Percentiles rank a stretch among this genome's conserved stretches.
phyloP scores from a whole-genome alignment of 495 filamentous ascomycete genomes.

The Cladorrhinum samala region DNA sequence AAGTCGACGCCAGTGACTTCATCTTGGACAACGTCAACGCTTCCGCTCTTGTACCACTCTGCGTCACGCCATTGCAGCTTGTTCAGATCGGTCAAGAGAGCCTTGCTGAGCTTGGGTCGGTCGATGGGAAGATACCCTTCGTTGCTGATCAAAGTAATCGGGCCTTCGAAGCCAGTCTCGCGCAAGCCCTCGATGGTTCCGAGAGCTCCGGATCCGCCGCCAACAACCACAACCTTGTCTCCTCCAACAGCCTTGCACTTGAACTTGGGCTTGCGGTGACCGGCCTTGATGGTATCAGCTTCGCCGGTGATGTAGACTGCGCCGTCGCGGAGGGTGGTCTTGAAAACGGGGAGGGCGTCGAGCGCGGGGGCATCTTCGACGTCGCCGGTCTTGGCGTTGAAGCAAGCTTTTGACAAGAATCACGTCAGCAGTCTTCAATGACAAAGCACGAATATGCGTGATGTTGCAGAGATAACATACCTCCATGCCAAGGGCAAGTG shows the following conservation, averaged over 20 bases:
- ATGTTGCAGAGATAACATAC: constrained; percentile 38
- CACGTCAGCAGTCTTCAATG: constrained; percentile 7
- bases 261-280: constrained; percentile 62
- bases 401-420: constrained; percentile 61
- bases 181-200: constrained; percentile 77
- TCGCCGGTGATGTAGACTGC: constrained; percentile 80
- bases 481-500: constrained; percentile 94
- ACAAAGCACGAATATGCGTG: background rate
- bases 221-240: constrained; percentile 78
- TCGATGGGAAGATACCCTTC: constrained; percentile 86
- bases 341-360: constrained; percentile 74
- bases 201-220: constrained; percentile 80
- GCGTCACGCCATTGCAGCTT: constrained; percentile 70
- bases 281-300: constrained; percentile 70
- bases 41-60: constrained; percentile 71
- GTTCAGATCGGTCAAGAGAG: constrained; percentile 71
- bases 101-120: constrained; percentile 92
- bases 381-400: constrained; percentile 80
- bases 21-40: constrained; percentile 66
- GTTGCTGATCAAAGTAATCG: constrained; percentile 75
- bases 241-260: constrained; percentile 53
- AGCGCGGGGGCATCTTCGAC: constrained; percentile 91
- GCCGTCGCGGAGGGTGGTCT: constrained; percentile 69
- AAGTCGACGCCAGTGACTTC: constrained; percentile 76
- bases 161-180: constrained; percentile 70